Evolutionary conservation across 148 eudicot genomes (phyloP).

Genomic region (Selenicereus undatus): DNA sequence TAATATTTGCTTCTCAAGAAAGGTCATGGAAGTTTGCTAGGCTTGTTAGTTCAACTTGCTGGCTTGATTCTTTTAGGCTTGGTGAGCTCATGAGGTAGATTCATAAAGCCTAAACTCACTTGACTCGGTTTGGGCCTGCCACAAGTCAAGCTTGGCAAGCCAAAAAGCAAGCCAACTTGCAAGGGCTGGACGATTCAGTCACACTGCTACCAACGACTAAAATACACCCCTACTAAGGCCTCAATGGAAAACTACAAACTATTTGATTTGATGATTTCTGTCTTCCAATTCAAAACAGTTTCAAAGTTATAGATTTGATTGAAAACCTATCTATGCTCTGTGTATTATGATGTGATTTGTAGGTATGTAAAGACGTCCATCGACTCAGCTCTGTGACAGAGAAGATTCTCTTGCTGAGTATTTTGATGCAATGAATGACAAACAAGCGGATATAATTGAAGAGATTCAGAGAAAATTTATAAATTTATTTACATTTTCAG

Average conservation of each 20-base stretch:
- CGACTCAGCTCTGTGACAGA: constrained; percentile 38
- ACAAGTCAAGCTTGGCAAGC: too few species aligned
- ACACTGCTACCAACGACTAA: too few species aligned
- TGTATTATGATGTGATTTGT: background rate
- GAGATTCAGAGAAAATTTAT: constrained; percentile 49
- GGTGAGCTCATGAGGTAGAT: too few species aligned
- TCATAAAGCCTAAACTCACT: too few species aligned
- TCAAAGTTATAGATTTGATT: background rate
- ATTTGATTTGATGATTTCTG: background rate
- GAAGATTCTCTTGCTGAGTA: constrained; percentile 50
- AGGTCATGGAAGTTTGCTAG: too few species aligned
- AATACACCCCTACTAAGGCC: too few species aligned
- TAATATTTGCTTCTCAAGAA: too few species aligned
- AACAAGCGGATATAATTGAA: constrained; percentile 28
- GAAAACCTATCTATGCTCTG: constrained; percentile 11
- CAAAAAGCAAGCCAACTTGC: too few species aligned
- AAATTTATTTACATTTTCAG: constrained; percentile 55
- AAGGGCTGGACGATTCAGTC: too few species aligned
- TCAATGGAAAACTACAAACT: background rate
- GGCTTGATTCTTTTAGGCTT: too few species aligned
- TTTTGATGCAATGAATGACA: constrained; percentile 58
- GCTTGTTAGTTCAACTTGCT: too few species aligned
- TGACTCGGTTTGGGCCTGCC: too few species aligned
- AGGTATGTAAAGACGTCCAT: constrained; percentile 71
- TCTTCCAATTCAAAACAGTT: background rate